Conservation (phyloP, 2,329 filamentous ascomycete species). For the Coniochaeta pulveracea region DNA sequence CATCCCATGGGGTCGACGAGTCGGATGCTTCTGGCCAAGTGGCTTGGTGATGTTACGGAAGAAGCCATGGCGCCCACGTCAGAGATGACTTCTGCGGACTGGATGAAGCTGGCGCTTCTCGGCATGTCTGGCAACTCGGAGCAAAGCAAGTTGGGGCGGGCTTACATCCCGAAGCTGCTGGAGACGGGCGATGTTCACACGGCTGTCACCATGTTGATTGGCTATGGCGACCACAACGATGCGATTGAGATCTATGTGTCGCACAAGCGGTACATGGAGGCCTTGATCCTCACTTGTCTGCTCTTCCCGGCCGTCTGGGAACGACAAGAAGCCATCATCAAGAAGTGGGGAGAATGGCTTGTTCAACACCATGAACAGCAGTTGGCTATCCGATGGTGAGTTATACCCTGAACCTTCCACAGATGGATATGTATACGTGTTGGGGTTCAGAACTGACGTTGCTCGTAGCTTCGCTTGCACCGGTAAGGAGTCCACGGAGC, state of each 20-base stretch:
- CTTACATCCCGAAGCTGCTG: conserved; percentile 81
- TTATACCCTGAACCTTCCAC: conserved; percentile 7
- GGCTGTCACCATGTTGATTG: conserved; percentile 84
- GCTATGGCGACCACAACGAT: conserved; percentile 84
- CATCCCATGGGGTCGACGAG: conserved; percentile 65
- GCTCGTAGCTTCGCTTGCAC: conserved; percentile 68
- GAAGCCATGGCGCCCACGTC: conserved; percentile 73
- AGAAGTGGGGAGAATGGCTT: conserved; percentile 91
- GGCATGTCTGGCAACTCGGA: conserved; percentile 75
- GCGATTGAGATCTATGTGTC: conserved; percentile 95
- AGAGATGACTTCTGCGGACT: conserved; percentile 84
- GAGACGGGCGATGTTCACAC: conserved; percentile 87
- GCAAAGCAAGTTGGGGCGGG: conserved; percentile 71
- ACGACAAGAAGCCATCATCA: conserved; percentile 73
- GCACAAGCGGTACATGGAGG: conserved; percentile 85
- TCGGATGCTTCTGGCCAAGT: conserved; percentile 77
- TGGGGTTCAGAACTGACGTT: conserved; percentile 1
- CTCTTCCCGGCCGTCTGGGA: conserved; percentile 82
- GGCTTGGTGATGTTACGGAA: conserved; percentile 76
- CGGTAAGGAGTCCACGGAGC: conserved; percentile 70
- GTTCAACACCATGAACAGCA: conserved; percentile 80
- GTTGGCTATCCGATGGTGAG: conserved; percentile 71
- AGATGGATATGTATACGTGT: too few species aligned
- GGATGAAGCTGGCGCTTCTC: conserved; percentile 90
- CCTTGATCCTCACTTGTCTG: conserved; percentile 76